phyloP scores from a whole-genome alignment of 345 rosid genomes.

The Heritiera fomes region DNA sequence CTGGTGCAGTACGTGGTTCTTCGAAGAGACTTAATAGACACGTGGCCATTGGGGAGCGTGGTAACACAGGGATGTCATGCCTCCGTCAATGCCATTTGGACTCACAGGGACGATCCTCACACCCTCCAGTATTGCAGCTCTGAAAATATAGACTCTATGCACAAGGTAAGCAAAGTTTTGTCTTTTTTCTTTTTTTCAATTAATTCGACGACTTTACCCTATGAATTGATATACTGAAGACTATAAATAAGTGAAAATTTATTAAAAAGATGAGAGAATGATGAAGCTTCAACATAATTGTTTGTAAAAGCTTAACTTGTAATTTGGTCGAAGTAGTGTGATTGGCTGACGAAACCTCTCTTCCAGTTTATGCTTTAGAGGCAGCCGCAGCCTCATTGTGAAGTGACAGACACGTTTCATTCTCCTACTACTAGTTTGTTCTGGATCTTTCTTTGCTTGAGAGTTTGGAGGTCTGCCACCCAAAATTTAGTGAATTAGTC shows the following conservation, averaged over 20 bases:
- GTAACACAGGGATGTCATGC: slow-evolving; percentile 98
- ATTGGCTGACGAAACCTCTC: background rate
- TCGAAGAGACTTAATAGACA: slow-evolving; percentile 81
- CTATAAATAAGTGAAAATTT: no score
- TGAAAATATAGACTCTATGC: slow-evolving; percentile 71
- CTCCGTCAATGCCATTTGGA: slow-evolving; percentile 80
- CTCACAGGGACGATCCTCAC: slow-evolving; percentile 59
- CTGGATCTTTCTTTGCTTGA: background rate
- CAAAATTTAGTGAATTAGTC: background rate
- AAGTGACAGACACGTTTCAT: no score
- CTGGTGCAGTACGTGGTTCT: slow-evolving; percentile 82
- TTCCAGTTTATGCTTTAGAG: background rate
- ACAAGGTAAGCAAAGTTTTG: slow-evolving; percentile 51
- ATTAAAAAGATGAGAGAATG: no score
- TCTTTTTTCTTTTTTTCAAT: background rate
- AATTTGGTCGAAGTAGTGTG: background rate
- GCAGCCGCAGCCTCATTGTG: background rate
- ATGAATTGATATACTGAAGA: background rate
- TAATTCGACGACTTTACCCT: background rate
- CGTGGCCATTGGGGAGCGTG: slow-evolving; percentile 93
- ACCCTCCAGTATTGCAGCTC: slow-evolving; percentile 72
- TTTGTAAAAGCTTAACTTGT: background rate
- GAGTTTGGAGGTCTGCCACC: background rate
- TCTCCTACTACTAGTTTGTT: background rate
- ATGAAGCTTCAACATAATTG: background rate